Evolutionary conservation across 1,139 yeast genomes (phyloP).

Genomic region (Yamadazyma aaseri): DNA sequence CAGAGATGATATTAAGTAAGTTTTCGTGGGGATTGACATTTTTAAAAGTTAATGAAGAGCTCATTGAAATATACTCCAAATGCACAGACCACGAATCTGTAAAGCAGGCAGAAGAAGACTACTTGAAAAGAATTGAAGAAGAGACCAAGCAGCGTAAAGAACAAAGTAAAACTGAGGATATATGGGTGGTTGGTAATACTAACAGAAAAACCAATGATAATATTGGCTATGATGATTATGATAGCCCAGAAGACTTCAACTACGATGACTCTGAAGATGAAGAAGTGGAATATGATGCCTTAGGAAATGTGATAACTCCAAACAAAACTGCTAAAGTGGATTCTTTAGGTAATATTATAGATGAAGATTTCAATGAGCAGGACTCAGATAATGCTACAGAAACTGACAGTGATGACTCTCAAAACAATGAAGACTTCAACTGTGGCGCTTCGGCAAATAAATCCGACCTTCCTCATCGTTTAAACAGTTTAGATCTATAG

Average conservation of each 20-base stretch:
- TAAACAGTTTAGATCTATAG: too few relatives aligned
- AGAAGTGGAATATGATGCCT: conserved; percentile 15
- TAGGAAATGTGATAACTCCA: conserved; percentile 13
- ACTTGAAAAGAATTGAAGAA: conserved; percentile 66
- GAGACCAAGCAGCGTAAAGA: conserved; percentile 67
- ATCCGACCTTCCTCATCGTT: too few relatives aligned
- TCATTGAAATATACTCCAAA: conserved; percentile 67
- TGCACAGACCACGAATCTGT: conserved; percentile 85
- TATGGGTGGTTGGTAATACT: conserved; percentile 79
- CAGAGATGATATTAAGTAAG: conserved; percentile 66
- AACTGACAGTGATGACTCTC: conserved; percentile 2
- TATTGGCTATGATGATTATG: conserved; percentile 13
- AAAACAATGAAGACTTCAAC: too few relatives aligned
- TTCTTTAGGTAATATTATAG: conserved; percentile 7
- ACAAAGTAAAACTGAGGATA: conserved; percentile 53
- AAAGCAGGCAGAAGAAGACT: conserved; percentile 67
- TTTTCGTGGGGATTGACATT: conserved; percentile 94
- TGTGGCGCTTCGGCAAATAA: too few relatives aligned
- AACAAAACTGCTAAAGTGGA: conserved; percentile 1
- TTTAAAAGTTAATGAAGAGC: conserved; percentile 75
- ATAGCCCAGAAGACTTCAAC: conserved; percentile 14
- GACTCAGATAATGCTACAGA: neutral
- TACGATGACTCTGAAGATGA: conserved; percentile 11
- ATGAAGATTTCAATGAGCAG: conserved; percentile 3
- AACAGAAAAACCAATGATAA: conserved; percentile 39